Conservation (phyloP, 441 rosid genomes). For the Eruca vesicaria region DNA sequence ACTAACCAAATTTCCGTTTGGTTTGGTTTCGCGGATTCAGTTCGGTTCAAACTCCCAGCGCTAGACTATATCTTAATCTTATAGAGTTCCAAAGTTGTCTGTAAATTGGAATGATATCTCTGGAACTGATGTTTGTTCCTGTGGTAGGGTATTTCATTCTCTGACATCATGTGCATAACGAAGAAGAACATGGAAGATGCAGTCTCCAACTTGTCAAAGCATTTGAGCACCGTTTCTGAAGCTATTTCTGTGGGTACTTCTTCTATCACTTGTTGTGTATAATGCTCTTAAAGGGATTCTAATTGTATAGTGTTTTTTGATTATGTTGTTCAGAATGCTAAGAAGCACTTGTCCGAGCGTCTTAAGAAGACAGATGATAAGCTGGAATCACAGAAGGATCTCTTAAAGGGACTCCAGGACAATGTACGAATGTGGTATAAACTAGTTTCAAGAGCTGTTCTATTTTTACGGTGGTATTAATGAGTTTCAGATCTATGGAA, state of each 20-base stretch:
- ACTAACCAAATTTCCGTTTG: too few species aligned
- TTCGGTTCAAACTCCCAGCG: too few species aligned
- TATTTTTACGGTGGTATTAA: background rate
- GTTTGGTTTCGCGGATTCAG: too few species aligned
- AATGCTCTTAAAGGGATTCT: background rate
- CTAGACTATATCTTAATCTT: too few species aligned
- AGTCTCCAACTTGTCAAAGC: conserved; percentile 74
- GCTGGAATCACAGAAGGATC: conserved; percentile 76
- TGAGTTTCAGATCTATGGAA: conserved; percentile 12
- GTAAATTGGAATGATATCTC: background rate
- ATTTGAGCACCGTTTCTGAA: conserved; percentile 75
- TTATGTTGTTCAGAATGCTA: conserved; percentile 61
- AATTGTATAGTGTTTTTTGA: background rate
- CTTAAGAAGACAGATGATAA: conserved; percentile 78
- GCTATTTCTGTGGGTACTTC: conserved; percentile 69
- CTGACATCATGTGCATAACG: conserved; percentile 87
- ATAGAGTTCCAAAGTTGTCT: background rate
- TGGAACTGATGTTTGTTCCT: background rate
- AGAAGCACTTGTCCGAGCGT: conserved; percentile 80
- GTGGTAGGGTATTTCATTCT: conserved; percentile 72
- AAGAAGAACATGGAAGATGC: conserved; percentile 75
- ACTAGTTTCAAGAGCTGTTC: background rate
- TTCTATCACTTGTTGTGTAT: background rate
- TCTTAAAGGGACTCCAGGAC: conserved; percentile 67
- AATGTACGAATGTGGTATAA: conserved; percentile 47